Conservation (phyloP, 2,329 filamentous ascomycete genomes). For the Gaeumannomyces sp. region DNA sequence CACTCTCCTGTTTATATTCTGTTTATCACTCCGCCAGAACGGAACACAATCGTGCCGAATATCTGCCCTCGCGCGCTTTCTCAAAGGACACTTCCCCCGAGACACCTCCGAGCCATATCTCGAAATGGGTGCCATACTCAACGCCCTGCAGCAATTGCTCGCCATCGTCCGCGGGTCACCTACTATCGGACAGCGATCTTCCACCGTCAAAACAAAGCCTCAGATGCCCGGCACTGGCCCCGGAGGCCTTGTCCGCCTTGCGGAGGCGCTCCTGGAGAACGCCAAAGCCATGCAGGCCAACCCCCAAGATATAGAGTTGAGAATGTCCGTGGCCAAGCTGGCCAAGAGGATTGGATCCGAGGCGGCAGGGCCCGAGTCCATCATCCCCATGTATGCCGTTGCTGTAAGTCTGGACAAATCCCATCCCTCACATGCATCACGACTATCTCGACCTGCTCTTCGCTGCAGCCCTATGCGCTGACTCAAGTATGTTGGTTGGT, state of each 20-base stretch:
- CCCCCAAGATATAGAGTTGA: background rate
- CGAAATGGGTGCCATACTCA: background rate
- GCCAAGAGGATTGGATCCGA: conserved; percentile 1
- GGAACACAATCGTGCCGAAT: too few species aligned
- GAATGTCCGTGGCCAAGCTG: background rate
- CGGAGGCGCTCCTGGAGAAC: background rate
- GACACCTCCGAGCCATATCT: background rate
- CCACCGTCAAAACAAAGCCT: background rate
- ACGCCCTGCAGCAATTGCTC: background rate
- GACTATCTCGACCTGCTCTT: too few species aligned
- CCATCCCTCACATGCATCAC: background rate
- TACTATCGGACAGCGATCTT: background rate
- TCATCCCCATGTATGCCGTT: conserved; percentile 5
- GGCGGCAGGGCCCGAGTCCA: background rate
- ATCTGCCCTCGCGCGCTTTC: background rate
- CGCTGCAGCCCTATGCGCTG: background rate
- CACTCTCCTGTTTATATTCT: background rate
- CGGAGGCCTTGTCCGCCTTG: background rate
- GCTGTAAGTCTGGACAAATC: background rate
- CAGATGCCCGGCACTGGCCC: background rate
- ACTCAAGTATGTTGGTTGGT: background rate
- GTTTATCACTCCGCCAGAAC: background rate
- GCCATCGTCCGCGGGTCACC: background rate
- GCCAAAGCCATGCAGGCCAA: background rate
- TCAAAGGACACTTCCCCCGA: background rate